Evolutionary conservation across 371 early-diverging fungal genomes (phyloP).

Genomic region (Syncephalastrum racemosum): DNA sequence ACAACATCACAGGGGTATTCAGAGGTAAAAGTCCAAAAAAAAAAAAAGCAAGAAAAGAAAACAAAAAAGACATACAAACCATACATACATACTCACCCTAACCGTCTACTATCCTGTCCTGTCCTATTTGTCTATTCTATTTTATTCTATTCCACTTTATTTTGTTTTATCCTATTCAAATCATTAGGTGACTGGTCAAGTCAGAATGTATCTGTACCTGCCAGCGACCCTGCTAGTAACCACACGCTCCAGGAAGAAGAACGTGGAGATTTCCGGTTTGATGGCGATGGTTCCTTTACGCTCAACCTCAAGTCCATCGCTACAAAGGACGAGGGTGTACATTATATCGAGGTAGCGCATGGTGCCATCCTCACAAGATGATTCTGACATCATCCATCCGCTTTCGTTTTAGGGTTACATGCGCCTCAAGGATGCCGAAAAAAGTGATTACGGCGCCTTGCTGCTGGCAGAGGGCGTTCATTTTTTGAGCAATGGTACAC

Average conservation of each 20-base stretch:
- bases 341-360: conserved; percentile 52
- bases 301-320: conserved; percentile 47
- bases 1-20: conserved; percentile 65
- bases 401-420: conserved; percentile 44
- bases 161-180: background rate
- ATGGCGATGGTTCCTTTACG: conserved; percentile 40
- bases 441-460: conserved; percentile 52
- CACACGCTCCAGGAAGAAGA: conserved; percentile 32
- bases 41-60: background rate
- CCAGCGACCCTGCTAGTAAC: conserved; percentile 18
- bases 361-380: background rate
- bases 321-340: conserved; percentile 48
- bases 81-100: background rate
- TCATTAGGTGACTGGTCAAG: conserved; percentile 39
- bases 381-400: background rate
- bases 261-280: conserved; percentile 33
- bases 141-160: too few relatives aligned
- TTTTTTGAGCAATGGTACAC: conserved; percentile 54
- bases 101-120: background rate
- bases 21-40: conserved; percentile 57
- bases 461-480: conserved; percentile 59
- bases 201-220: conserved; percentile 29
- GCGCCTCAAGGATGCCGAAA: conserved; percentile 52
- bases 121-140: too few relatives aligned
- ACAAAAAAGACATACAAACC: too few relatives aligned